Percentiles rank a stretch among this genome's conserved stretches.
These are phyloP conservation scores for Mycena crocata DNA, from an alignment of 768 basidiomycete genomes.

Conservation along the genomic window DNA sequence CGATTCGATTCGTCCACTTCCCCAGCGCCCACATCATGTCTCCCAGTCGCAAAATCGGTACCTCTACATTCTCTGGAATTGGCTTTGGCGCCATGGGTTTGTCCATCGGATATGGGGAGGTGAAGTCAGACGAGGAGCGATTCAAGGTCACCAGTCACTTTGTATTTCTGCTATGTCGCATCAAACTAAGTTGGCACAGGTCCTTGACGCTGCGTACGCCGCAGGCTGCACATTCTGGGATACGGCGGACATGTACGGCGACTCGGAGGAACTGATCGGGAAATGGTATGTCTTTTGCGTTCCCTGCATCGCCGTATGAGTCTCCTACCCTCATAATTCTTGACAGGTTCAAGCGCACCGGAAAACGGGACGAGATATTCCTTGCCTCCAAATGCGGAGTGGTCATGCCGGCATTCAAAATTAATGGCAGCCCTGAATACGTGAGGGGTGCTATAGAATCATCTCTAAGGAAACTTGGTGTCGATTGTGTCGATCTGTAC, in stretches of 20 bases:
- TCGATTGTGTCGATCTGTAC: neutral
- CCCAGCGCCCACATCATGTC: neutral
- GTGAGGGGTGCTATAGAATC: neutral
- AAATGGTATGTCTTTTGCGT: neutral
- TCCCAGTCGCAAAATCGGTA: neutral
- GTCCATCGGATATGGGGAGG: neutral
- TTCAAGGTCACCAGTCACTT: neutral
- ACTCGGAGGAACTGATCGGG: neutral
- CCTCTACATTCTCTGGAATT: neutral
- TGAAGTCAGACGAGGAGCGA: neutral
- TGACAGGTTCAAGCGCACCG: constrained; percentile 1
- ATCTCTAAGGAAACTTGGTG: neutral
- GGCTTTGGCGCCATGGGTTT: neutral
- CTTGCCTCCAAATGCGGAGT: neutral
- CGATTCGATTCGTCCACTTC: too few relatives aligned
- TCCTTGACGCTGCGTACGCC: neutral
- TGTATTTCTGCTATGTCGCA: neutral
- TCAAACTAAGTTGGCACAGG: neutral
- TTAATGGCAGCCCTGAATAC: neutral
- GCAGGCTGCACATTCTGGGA: neutral
- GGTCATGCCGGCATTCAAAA: neutral
- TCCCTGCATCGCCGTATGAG: neutral
- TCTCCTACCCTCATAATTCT: neutral
- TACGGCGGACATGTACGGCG: neutral
- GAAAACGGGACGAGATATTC: neutral